phyloP scores from a whole-genome alignment of 169 alveolate species.

The Plasmodium sp. region DNA sequence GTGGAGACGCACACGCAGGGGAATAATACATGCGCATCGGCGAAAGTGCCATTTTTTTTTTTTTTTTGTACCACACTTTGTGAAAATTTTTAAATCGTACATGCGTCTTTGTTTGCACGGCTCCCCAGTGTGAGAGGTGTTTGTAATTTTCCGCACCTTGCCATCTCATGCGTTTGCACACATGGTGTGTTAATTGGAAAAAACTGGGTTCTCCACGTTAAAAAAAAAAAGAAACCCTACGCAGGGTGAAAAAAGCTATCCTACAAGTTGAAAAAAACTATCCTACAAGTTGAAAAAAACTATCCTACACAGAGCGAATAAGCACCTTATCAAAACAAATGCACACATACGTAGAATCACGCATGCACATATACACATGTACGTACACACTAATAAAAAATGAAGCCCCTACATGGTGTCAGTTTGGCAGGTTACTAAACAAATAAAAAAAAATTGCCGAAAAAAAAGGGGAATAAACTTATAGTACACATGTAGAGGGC shows the following conservation, averaged over 20 bases:
- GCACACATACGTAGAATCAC: not conserved
- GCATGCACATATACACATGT: not conserved
- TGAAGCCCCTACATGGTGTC: not conserved
- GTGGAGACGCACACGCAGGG: not conserved
- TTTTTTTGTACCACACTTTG: not conserved
- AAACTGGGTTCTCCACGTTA: not conserved
- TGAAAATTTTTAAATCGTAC: not conserved
- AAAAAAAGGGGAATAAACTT: conserved; percentile 1
- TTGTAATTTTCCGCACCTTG: conserved; percentile 12
- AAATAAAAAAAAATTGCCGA: not conserved
- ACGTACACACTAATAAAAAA: not conserved
- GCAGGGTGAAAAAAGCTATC: not conserved
- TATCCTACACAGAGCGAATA: not conserved
- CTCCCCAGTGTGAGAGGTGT: conserved; percentile 1
- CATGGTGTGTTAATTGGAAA: not conserved
- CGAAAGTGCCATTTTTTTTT: not conserved
- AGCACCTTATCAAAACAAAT: not conserved
- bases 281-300: not conserved
- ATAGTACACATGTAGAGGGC: not conserved
- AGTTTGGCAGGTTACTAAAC: not conserved
- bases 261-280: not conserved
- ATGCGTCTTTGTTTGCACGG: not conserved
- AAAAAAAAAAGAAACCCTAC: not conserved
- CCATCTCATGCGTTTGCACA: not conserved
- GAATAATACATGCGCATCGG: not conserved